Evolutionary conservation across 2,329 filamentous ascomycete genomes (phyloP).

Genomic region (Blastomyces gilchristii): DNA sequence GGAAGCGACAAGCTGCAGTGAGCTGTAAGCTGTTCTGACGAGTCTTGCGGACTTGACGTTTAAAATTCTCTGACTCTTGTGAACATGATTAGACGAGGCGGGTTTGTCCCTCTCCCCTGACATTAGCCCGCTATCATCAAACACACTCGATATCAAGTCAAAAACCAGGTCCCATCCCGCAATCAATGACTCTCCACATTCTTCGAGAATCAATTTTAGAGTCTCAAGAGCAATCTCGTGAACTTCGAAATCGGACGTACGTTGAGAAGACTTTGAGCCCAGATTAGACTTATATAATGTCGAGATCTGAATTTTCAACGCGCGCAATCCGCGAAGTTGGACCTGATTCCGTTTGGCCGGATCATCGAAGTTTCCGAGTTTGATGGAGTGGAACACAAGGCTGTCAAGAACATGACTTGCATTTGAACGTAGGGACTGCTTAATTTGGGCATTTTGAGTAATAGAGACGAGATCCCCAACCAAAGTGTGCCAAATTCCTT

Average conservation of each 20-base stretch:
- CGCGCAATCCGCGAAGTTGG: constrained; percentile 61
- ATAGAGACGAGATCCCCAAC: constrained; percentile 45
- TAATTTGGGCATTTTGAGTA: constrained; percentile 29
- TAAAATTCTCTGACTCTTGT: constrained; percentile 11
- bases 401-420: constrained; percentile 54
- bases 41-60: constrained; percentile 54
- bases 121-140: constrained; percentile 41
- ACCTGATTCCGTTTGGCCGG: constrained; percentile 48
- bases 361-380: constrained; percentile 27
- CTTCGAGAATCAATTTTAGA: constrained; percentile 71
- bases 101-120: constrained; percentile 22
- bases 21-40: constrained; percentile 77
- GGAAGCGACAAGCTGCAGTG: constrained; percentile 83
- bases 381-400: constrained; percentile 36
- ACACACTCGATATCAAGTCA: constrained; percentile 73
- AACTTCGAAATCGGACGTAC: constrained; percentile 62
- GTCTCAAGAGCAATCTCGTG: constrained; percentile 71
- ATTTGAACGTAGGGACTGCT: constrained; percentile 31
- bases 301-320: constrained; percentile 52
- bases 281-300: constrained; percentile 48
- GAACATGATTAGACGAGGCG: constrained; percentile 13
- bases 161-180: constrained; percentile 82
- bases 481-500: constrained; percentile 67
- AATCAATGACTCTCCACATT: constrained; percentile 72
- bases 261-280: constrained; percentile 46